phyloP scores from a whole-genome alignment of 441 rosid species.

The Melastoma candidum region DNA sequence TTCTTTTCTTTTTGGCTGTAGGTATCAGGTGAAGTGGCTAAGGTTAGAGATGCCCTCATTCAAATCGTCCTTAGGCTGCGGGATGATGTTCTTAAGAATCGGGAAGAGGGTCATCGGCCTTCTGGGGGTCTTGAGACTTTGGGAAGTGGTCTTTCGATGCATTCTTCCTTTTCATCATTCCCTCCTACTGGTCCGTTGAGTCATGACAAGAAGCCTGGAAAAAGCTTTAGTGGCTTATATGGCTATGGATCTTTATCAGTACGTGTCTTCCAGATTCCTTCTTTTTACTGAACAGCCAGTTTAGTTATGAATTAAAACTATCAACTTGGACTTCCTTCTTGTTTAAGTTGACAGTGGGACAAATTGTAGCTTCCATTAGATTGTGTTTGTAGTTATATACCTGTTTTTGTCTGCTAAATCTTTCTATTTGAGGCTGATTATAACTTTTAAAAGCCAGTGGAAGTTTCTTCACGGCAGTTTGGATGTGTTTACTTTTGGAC shows the following conservation, averaged over 20 bases:
- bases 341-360: too few relatives aligned
- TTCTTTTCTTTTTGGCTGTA: slow-evolving; percentile 11
- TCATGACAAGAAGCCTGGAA: slow-evolving; percentile 71
- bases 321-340: too few relatives aligned
- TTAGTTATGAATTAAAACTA: too few relatives aligned
- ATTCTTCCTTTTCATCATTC: slow-evolving; percentile 62
- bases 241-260: slow-evolving; percentile 77
- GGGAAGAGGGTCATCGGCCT: slow-evolving; percentile 41
- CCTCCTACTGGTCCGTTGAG: slow-evolving; percentile 56
- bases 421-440: too few relatives aligned
- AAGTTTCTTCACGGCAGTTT: too few relatives aligned
- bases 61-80: slow-evolving; percentile 88
- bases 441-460: too few relatives aligned
- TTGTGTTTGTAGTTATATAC: too few relatives aligned
- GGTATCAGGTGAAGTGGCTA: slow-evolving; percentile 67
- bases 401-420: too few relatives aligned
- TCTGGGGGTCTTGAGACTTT: slow-evolving; percentile 46
- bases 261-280: slow-evolving; percentile 12
- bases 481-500: too few relatives aligned
- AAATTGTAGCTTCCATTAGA: too few relatives aligned
- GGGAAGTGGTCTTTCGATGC: slow-evolving; percentile 39
- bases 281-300: too few relatives aligned
- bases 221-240: slow-evolving; percentile 53
- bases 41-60: slow-evolving; percentile 83
- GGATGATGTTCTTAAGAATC: slow-evolving; percentile 74